Conservation (phyloP, 805 yeast species). For the Starmerella powellii region DNA sequence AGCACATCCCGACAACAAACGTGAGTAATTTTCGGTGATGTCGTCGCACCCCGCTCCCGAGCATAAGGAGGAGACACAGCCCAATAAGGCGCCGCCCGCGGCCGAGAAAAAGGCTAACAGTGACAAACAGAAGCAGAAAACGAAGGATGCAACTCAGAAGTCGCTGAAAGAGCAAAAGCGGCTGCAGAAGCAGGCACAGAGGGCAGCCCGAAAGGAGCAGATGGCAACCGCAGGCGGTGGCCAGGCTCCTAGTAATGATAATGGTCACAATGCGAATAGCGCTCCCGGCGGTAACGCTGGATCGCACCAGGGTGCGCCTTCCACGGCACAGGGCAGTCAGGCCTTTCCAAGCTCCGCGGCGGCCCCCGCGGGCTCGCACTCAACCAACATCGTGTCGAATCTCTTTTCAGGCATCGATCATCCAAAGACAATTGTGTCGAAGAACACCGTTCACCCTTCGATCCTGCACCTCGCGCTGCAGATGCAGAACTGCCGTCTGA, state of each 20-base stretch:
- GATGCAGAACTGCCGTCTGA: conserved; percentile 70
- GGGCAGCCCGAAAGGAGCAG: conserved; percentile 76
- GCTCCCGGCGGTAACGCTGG: conserved; percentile 28
- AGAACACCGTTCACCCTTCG: conserved; percentile 74
- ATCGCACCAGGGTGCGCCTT: conserved; percentile 3
- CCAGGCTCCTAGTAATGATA: conserved; percentile 27
- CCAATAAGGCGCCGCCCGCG: too few relatives aligned
- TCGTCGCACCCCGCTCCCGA: too few relatives aligned
- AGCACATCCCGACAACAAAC: too few relatives aligned
- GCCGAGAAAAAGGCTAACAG: neutral
- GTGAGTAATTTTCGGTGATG: too few relatives aligned
- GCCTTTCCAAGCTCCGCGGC: neutral
- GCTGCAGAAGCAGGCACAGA: conserved; percentile 79
- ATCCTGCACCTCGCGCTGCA: conserved; percentile 67
- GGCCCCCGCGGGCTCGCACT: neutral
- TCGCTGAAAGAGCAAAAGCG: conserved; percentile 70
- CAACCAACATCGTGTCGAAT: conserved; percentile 26
- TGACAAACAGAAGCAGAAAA: neutral
- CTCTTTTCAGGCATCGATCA: conserved; percentile 32
- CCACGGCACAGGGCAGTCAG: neutral
- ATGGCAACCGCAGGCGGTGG: conserved; percentile 30
- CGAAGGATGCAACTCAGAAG: conserved; percentile 2
- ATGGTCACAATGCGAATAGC: conserved; percentile 33
- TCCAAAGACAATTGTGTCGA: conserved; percentile 33
- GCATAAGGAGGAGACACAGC: too few relatives aligned